These are phyloP conservation scores for Colletotrichum tropicale DNA, from an alignment of 2,329 filamentous ascomycete species.

Conservation along the genomic window DNA sequence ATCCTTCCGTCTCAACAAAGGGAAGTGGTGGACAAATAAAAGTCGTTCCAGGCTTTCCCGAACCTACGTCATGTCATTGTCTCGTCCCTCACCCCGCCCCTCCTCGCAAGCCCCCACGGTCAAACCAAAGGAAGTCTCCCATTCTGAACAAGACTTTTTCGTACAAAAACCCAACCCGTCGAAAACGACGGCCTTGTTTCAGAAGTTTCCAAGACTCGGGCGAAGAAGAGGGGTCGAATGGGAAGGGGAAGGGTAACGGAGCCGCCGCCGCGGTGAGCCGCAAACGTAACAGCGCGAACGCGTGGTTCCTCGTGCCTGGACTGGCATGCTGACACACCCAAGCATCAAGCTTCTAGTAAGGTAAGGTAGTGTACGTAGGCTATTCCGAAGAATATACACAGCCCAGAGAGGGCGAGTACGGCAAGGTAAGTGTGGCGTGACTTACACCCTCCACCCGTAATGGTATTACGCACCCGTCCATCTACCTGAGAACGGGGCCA, in stretches of 20 bases:
- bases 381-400: background rate
- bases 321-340: background rate
- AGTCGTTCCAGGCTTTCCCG: background rate
- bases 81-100: background rate
- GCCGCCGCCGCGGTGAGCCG: background rate
- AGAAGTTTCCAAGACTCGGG: background rate
- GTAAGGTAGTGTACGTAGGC: background rate
- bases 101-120: background rate
- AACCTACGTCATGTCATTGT: background rate
- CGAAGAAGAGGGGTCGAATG: background rate
- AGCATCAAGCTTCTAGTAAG: background rate
- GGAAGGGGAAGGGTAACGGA: background rate
- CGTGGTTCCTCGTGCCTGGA: background rate
- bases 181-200: constrained; percentile 4
- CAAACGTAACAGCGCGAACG: background rate
- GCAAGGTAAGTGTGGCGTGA: background rate
- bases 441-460: background rate
- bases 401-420: background rate
- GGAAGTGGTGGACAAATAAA: background rate
- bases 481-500: background rate
- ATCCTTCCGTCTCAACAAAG: background rate
- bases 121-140: background rate
- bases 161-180: background rate
- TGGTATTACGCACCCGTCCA: background rate
- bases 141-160: background rate